A percentile compares a stretch with the other conserved stretches of the same genome.
Evolutionary conservation across 179 eudicot species (phyloP).

Genomic region (Drosera spatulata): DNA sequence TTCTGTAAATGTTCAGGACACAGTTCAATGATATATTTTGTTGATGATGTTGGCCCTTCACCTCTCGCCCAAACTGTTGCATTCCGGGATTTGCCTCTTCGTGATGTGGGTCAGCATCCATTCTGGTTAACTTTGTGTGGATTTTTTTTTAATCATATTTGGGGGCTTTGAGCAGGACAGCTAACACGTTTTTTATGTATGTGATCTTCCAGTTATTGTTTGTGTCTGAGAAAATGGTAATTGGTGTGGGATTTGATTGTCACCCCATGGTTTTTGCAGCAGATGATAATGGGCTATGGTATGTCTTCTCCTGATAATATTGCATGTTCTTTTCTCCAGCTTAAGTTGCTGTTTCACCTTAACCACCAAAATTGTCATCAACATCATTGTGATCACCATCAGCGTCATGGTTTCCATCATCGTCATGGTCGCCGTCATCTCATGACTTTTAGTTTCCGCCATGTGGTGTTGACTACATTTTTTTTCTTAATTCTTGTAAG

Average conservation of each 20-base stretch:
- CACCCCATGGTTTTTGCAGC: conserved; percentile 92
- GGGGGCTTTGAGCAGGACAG: neutral
- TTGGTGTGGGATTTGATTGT: conserved; percentile 96
- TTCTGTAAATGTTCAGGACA: conserved; percentile 53
- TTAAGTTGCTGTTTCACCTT: too few relatives aligned
- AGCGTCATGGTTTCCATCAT: too few relatives aligned
- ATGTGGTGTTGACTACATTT: too few relatives aligned
- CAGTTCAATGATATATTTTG: conserved; percentile 96
- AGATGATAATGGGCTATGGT: conserved; percentile 91
- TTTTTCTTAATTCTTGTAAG: too few relatives aligned
- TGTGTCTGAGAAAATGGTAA: conserved; percentile 79
- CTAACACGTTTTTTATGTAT: conserved; percentile 10
- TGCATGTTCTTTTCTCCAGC: too few relatives aligned
- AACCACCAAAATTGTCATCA: too few relatives aligned
- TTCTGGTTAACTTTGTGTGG: conserved; percentile 26
- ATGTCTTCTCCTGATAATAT: conserved; percentile 5
- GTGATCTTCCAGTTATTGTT: conserved; percentile 57
- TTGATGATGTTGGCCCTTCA: conserved; percentile 95
- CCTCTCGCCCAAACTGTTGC: conserved; percentile 95
- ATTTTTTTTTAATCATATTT: conserved; percentile 1
- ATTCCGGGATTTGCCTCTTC: conserved; percentile 95
- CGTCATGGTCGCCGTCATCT: too few relatives aligned
- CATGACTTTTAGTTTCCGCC: too few relatives aligned
- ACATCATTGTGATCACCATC: too few relatives aligned
- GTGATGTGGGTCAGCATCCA: conserved; percentile 99